Percentiles rank a stretch among this genome's conserved stretches.
Conservation (phyloP, 331 rosid genomes). For the Stylosanthes scabra region DNA sequence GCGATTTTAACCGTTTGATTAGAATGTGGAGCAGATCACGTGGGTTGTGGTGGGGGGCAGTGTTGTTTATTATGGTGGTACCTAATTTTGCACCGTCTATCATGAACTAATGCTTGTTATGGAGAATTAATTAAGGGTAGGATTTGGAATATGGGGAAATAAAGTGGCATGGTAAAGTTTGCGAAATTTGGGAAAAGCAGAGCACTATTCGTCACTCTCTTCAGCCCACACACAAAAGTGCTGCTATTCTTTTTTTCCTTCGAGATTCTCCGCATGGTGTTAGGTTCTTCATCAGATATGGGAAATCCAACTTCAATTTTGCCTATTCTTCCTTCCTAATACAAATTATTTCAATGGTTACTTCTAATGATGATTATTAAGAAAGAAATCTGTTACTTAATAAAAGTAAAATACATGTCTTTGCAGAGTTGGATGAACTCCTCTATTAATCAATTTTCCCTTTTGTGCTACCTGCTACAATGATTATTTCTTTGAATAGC, state of each 20-base stretch:
- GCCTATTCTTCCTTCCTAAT: neutral
- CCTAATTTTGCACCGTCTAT: constrained; percentile 17
- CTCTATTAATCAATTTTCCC: no score
- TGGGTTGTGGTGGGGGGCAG: constrained; percentile 8
- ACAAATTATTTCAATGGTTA: no score
- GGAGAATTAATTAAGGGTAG: neutral
- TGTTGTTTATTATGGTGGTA: neutral
- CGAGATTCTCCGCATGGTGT: neutral
- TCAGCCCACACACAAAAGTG: neutral
- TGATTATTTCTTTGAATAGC: neutral
- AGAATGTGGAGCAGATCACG: constrained; percentile 23
- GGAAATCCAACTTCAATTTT: neutral
- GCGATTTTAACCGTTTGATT: neutral
- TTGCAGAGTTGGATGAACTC: no score
- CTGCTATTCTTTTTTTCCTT: neutral
- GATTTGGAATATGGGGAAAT: neutral
- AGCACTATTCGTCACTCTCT: neutral
- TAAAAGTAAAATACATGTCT: no score
- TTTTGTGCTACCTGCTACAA: neutral
- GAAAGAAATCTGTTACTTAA: no score
- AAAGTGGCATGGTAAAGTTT: constrained; percentile 18
- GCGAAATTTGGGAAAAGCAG: neutral
- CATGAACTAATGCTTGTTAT: constrained; percentile 2
- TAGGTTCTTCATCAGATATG: neutral
- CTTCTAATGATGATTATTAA: no score